These are phyloP conservation scores for Vanrija humicola DNA, from an alignment of 1,284 basidiomycete genomes.

Conservation along the genomic window DNA sequence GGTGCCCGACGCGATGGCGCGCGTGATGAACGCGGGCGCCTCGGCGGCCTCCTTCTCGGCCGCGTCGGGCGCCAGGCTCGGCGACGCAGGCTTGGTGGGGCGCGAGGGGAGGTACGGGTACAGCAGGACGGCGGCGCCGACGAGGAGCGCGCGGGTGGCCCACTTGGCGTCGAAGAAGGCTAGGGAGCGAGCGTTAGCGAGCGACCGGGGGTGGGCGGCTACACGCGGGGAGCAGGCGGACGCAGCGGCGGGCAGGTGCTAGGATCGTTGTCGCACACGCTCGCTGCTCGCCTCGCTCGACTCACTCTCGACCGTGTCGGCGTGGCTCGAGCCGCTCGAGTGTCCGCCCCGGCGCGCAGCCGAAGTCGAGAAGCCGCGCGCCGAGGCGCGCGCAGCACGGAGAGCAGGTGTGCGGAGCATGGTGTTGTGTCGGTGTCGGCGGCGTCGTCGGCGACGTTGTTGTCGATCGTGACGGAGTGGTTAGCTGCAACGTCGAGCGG, in stretches of 20 bases:
- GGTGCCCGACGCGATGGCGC: constrained; percentile 41
- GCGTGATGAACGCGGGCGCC: constrained; percentile 37
- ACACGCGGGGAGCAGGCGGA: no score
- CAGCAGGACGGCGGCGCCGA: constrained; percentile 26
- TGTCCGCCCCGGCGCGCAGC: constrained; percentile 21
- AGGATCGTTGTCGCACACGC: no score
- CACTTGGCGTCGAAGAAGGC: constrained; percentile 45
- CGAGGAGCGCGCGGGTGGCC: constrained; percentile 36
- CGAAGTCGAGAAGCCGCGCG: constrained; percentile 17
- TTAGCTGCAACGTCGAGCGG: not conserved
- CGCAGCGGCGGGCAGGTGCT: no score
- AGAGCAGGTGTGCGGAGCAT: constrained; percentile 17
- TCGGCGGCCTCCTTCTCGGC: constrained; percentile 19
- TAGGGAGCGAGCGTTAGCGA: constrained; percentile 15
- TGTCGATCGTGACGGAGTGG: not conserved
- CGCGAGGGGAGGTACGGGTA: constrained; percentile 43
- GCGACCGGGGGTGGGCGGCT: no score
- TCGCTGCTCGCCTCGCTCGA: constrained; percentile 1
- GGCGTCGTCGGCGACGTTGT: not conserved
- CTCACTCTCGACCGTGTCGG: constrained; percentile 31
- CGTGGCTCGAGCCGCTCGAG: constrained; percentile 11
- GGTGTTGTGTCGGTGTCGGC: not conserved
- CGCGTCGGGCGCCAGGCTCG: constrained; percentile 32
- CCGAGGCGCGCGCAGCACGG: constrained; percentile 7
- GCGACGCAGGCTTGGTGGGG: constrained; percentile 27